These are phyloP conservation scores for Histomonas meleagridis DNA, from an alignment of 208 protist genomes.

Conservation along the genomic window DNA sequence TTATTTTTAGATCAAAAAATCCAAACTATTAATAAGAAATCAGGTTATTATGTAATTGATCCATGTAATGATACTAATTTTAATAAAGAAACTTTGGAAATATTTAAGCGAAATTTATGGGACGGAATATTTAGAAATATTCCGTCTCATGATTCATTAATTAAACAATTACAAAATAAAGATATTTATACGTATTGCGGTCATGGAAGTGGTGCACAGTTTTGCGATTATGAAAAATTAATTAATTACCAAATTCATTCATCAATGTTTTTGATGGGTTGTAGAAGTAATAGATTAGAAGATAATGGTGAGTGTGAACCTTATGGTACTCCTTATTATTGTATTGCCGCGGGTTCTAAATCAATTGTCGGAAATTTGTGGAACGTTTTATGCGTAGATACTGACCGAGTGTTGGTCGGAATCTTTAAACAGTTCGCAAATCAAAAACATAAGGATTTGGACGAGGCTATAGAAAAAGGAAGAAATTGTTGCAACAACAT, in stretches of 20 bases:
- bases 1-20: background rate
- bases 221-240: background rate
- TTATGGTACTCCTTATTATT: background rate
- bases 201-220: conserved; percentile 19
- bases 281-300: background rate
- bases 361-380: background rate
- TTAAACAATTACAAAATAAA: background rate
- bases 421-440: no score
- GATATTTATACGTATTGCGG: conserved; percentile 10
- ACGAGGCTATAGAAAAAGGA: no score
- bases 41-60: conserved; percentile 17
- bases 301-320: conserved; percentile 14
- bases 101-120: background rate
- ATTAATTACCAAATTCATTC: background rate
- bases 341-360: background rate
- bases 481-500: no score
- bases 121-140: background rate
- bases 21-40: background rate
- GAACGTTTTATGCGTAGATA: conserved; percentile 14
- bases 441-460: no score
- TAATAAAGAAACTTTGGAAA: no score
- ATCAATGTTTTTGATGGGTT: conserved; percentile 27
- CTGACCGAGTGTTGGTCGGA: background rate
- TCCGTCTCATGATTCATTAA: background rate
- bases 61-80: conserved; percentile 28